Percentiles rank a stretch among this genome's conserved stretches.
Evolutionary conservation across 1,284 basidiomycete genomes (phyloP).

Genomic region (Pascua sp.): DNA sequence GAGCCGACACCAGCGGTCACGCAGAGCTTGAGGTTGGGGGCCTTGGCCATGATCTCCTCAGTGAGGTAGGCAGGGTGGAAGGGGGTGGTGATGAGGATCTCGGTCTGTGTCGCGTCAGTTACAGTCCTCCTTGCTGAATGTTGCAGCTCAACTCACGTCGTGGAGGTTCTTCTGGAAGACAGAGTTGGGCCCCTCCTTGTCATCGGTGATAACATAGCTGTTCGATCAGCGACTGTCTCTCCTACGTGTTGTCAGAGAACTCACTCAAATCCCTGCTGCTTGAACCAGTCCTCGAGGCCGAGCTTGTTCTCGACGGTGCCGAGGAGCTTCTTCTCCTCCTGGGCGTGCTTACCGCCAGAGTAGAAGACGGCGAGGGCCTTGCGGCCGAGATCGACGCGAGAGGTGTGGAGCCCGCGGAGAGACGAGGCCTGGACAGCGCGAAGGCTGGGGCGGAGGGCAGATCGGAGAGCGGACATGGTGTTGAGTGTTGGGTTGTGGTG

Average conservation of each 20-base stretch:
- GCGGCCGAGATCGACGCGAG: no score
- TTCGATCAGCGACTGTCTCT: constrained; percentile 3
- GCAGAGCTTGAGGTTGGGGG: constrained; percentile 86
- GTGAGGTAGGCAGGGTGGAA: constrained; percentile 87
- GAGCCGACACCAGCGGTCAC: constrained; percentile 93
- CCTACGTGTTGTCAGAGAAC: constrained; percentile 35
- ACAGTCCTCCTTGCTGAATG: no score
- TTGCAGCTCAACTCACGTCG: constrained; percentile 17
- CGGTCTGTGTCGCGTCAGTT: constrained; percentile 14
- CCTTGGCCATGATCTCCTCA: constrained; percentile 69
- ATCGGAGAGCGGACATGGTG: no score
- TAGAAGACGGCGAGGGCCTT: constrained; percentile 76
- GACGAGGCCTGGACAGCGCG: no score
- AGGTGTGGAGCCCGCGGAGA: no score
- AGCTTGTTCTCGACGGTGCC: constrained; percentile 91
- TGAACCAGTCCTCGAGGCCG: constrained; percentile 67
- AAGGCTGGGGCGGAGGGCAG: no score
- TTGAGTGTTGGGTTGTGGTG: no score
- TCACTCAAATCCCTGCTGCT: constrained; percentile 71
- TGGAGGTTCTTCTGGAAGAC: constrained; percentile 60
- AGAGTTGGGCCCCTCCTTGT: constrained; percentile 82
- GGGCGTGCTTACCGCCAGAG: constrained; percentile 57
- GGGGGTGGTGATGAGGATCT: constrained; percentile 74
- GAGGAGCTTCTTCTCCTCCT: constrained; percentile 76
- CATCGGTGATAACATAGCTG: constrained; percentile 61